Base-by-base conservation (phyloP, 805 yeast genomes). In the Lipomyces yamadae region DNA sequence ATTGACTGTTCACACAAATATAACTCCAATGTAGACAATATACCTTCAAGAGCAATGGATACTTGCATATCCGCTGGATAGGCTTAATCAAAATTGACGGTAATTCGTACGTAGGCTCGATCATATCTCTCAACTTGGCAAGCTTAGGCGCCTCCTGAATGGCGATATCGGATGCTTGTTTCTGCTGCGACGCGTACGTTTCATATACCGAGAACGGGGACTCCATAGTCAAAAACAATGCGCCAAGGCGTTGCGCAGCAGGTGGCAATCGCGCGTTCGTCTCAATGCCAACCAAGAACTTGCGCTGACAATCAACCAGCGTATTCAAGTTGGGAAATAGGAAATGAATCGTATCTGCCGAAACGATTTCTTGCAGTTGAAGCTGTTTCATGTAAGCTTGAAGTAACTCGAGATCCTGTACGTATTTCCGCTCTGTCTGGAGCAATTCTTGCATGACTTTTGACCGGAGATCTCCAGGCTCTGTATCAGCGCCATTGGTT, bases 21-120 rank as follows among this genome's bases (percentile, higher is more conserved):
- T 42, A n/a, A 37, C 15, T 37, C 24, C 5, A 42, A 18, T 42
- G 10, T 7, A n/a, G 6, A 42, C 11, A 18, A 53, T 56, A 54
- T 30, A 66, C 71, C 63, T 73, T 72, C 54, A 95, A 79, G 59
- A 95, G 81, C 61, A 95, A 79, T 1, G 98, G 99, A 77, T 95
- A 95, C 76, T 93, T 91, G 82, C 97, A 91, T n/a, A 95, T 83
- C 70, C 99, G 85, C 80, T 95, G 99, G 50, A 95, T 91, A 0
- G 99, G 99, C 77, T 94, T 95, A 72, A 95, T 86, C 54, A 95
- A 82, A 77, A 91, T 91, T 60, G 94, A 88, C 76, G 91, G 98
- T 62, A 95, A 82, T 77, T 94, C 99, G 75, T 92, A 88, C 55
- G 91, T 89, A 34, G 95, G 94, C 70, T 88, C 94, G 67, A 93